Evolutionary conservation across 2,329 filamentous ascomycete species (phyloP).

Genomic region (Gyromitra esculenta): DNA sequence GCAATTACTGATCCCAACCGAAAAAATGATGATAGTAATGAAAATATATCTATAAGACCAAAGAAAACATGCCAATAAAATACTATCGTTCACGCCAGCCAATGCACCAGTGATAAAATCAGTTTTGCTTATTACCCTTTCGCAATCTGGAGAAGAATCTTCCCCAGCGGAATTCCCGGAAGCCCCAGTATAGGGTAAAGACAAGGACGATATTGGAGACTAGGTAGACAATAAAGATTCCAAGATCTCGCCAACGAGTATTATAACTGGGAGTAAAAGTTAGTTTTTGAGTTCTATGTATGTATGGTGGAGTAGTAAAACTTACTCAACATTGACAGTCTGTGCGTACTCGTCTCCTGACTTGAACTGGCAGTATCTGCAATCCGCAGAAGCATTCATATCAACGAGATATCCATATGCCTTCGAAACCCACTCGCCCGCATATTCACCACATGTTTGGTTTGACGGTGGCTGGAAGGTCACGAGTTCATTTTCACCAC

Average conservation of each 20-base stretch:
- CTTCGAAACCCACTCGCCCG: constrained; percentile 67
- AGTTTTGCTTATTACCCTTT: constrained; percentile 43
- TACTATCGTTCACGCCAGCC: background rate
- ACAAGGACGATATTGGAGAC: constrained; percentile 55
- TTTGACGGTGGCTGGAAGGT: constrained; percentile 73
- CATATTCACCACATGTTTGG: constrained; percentile 73
- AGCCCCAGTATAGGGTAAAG: constrained; percentile 55
- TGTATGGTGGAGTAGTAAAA: constrained; percentile 60
- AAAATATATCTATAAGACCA: constrained; percentile 5
- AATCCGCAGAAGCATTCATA: constrained; percentile 67
- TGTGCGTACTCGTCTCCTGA: constrained; percentile 74
- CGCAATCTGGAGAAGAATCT: constrained; percentile 52
- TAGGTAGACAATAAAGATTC: constrained; percentile 56
- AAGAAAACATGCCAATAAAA: constrained; percentile 14
- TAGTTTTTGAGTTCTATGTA: constrained; percentile 59
- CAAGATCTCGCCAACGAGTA: constrained; percentile 56
- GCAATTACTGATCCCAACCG: background rate
- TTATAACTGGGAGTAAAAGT: constrained; percentile 23
- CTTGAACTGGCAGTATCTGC: constrained; percentile 75
- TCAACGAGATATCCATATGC: constrained; percentile 73
- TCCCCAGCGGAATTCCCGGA: constrained; percentile 57
- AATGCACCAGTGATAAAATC: constrained; percentile 1
- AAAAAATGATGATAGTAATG: background rate
- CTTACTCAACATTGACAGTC: constrained; percentile 64
- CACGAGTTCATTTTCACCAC: constrained; percentile 68